Evolutionary conservation across 208 protist species (phyloP).

Genomic region (Porcisia hertigi): DNA sequence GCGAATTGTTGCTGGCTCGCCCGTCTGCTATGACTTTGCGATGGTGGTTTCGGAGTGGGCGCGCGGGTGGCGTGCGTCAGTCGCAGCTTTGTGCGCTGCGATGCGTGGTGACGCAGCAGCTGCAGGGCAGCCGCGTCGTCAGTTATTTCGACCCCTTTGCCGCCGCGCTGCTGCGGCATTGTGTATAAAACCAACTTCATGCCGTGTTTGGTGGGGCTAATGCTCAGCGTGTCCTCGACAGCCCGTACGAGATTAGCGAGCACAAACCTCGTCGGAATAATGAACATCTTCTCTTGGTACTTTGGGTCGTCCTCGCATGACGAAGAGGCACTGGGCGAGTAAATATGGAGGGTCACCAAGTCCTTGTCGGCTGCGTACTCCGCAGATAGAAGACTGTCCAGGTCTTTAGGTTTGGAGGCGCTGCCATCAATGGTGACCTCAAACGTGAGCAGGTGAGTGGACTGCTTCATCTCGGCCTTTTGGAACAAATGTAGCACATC

Average conservation of each 20-base stretch:
- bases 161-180: not conserved
- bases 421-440: constrained; percentile 26
- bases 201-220: not conserved
- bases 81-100: constrained; percentile 18
- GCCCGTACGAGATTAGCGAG: constrained; percentile 34
- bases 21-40: constrained; percentile 1
- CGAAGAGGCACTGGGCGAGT: constrained; percentile 12
- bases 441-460: constrained; percentile 24
- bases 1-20: constrained; percentile 10
- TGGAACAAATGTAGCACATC: constrained; percentile 30
- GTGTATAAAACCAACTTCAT: constrained; percentile 7
- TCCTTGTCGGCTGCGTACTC: constrained; percentile 43
- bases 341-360: constrained; percentile 53
- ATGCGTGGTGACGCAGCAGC: constrained; percentile 35
- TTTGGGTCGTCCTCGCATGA: not conserved
- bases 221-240: constrained; percentile 34
- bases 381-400: constrained; percentile 23
- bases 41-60: not conserved
- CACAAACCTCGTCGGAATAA: constrained; percentile 43
- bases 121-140: constrained; percentile 29
- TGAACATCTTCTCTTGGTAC: constrained; percentile 47
- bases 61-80: constrained; percentile 32
- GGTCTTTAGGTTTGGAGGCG: not conserved
- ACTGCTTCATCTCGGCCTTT: not conserved
- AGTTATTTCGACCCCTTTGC: constrained; percentile 3